Conservation (phyloP, 78 protist genomes). For the Dictyostelium purpureum region DNA sequence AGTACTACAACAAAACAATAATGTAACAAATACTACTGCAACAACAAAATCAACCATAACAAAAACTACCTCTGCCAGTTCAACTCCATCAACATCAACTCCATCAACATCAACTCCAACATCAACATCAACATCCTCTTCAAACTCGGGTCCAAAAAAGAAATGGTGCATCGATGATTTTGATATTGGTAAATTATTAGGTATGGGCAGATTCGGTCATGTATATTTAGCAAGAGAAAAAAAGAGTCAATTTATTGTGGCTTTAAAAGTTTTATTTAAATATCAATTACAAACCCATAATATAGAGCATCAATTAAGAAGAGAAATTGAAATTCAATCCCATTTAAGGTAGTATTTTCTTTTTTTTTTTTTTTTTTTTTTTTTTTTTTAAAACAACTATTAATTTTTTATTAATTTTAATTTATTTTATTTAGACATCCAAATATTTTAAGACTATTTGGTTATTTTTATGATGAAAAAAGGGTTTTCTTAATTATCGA, state of each 20-base stretch:
- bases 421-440: constrained; percentile 81
- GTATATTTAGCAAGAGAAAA: constrained; percentile 97
- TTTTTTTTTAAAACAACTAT: neutral
- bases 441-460: constrained; percentile 95
- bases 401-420: neutral
- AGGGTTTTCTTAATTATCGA: constrained; percentile 97
- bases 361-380: neutral
- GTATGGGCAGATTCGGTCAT: constrained; percentile 95
- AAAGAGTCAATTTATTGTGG: constrained; percentile 91
- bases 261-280: constrained; percentile 96
- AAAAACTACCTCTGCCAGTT: neutral
- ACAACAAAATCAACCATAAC: neutral
- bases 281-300: constrained; percentile 80
- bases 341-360: constrained; percentile 74
- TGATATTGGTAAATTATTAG: constrained; percentile 94
- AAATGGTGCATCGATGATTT: constrained; percentile 76
- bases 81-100: neutral
- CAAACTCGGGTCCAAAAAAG: neutral
- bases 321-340: constrained; percentile 97
- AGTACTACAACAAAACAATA: neutral
- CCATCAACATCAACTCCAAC: neutral
- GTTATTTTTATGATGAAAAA: constrained; percentile 95
- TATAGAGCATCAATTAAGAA: constrained; percentile 94
- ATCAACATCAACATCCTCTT: neutral
- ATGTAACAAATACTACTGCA: neutral